These are phyloP conservation scores for Syzygium oleosum DNA, from an alignment of 345 rosid species.

Conservation along the genomic window DNA sequence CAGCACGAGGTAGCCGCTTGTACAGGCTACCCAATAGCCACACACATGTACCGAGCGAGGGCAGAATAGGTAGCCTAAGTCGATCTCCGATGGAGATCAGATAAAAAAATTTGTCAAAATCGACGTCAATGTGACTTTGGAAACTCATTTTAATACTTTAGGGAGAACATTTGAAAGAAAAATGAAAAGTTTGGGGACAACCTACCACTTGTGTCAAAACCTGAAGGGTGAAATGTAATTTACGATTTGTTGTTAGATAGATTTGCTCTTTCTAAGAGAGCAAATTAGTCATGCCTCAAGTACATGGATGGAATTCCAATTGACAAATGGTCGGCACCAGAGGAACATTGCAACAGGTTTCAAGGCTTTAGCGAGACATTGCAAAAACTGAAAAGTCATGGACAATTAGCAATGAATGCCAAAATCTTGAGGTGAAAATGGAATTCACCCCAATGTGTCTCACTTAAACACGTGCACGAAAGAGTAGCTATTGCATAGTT, in stretches of 20 bases:
- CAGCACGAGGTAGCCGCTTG: neutral
- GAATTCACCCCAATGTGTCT: neutral
- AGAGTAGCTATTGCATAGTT: neutral
- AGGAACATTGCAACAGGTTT: neutral
- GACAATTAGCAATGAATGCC: neutral
- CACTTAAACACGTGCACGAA: neutral
- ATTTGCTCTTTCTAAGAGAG: neutral
- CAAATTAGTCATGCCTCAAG: neutral
- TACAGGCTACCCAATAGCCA: neutral
- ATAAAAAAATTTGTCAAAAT: neutral
- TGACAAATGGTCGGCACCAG: neutral
- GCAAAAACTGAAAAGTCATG: neutral
- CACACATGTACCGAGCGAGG: neutral
- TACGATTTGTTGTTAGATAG: neutral
- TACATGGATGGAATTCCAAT: neutral
- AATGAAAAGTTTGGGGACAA: neutral
- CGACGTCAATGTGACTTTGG: neutral
- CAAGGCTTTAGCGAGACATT: neutral
- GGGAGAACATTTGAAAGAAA: neutral
- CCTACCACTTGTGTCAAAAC: neutral
- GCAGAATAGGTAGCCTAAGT: neutral
- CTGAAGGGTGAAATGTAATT: neutral
- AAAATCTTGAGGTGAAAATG: neutral
- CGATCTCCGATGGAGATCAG: neutral
- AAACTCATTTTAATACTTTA: neutral